Evolutionary conservation across 345 rosid genomes (phyloP).

Genomic region (Microcos paniculata): DNA sequence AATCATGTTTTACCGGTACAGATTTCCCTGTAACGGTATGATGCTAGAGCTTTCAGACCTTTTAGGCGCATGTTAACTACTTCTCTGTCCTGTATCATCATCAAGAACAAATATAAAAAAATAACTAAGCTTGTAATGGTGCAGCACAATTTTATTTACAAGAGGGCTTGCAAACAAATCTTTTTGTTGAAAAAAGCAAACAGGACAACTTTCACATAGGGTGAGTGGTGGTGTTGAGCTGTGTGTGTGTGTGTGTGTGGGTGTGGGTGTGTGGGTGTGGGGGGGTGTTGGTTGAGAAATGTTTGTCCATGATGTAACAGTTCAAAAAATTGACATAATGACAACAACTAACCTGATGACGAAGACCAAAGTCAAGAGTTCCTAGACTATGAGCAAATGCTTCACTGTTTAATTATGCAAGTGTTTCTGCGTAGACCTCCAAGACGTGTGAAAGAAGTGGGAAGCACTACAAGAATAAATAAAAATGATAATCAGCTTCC

Average conservation of each 20-base stretch:
- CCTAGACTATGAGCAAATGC: constrained; percentile 78
- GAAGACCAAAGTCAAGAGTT: constrained; percentile 91
- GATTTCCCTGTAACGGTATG: constrained; percentile 83
- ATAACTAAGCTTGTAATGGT: constrained; percentile 1
- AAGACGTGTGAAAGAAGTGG: constrained; percentile 80
- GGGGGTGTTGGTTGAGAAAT: background rate
- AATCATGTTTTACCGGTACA: constrained; percentile 60
- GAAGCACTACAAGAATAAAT: constrained; percentile 69
- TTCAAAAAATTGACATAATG: background rate
- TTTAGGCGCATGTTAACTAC: constrained; percentile 85
- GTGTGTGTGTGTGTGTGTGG: too few relatives aligned
- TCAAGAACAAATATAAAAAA: constrained; percentile 9
- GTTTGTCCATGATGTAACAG: background rate
- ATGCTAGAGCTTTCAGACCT: constrained; percentile 86
- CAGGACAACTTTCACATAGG: background rate
- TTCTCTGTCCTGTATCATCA: constrained; percentile 70
- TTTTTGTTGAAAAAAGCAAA: background rate
- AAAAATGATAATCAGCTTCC: constrained; percentile 21
- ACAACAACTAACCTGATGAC: constrained; percentile 66
- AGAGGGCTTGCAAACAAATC: background rate
- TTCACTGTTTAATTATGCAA: constrained; percentile 65
- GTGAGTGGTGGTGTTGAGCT: too few relatives aligned
- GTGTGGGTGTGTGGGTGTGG: too few relatives aligned
- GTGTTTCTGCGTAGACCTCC: constrained; percentile 95
- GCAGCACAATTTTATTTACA: background rate